phyloP scores from a whole-genome alignment of 257 asterid genomes.

The Ilex aquifolium region DNA sequence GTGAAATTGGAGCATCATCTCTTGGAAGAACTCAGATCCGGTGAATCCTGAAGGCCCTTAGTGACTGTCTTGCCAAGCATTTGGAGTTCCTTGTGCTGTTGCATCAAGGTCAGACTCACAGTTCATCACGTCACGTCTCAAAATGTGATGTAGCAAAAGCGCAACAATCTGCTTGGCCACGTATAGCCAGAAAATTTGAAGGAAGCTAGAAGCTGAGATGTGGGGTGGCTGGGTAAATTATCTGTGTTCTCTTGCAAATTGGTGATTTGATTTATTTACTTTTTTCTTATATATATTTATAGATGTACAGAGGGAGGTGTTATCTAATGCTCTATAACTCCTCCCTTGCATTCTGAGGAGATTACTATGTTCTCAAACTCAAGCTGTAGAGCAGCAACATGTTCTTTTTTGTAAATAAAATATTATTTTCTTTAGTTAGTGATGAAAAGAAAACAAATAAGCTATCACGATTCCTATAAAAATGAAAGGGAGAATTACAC shows the following conservation, averaged over 20 bases:
- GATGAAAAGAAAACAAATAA: no score
- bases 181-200: neutral
- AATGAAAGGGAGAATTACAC: no score
- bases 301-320: constrained; percentile 47
- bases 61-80: neutral
- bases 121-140: neutral
- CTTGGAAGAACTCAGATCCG: constrained; percentile 88
- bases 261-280: constrained; percentile 11
- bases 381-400: no score
- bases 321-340: constrained; percentile 34
- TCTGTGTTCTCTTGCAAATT: constrained; percentile 10
- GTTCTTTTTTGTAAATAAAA: no score
- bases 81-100: constrained; percentile 1
- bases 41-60: constrained; percentile 21
- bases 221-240: constrained; percentile 3
- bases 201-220: neutral
- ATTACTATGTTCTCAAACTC: neutral
- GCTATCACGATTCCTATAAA: no score
- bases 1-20: constrained; percentile 88
- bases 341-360: constrained; percentile 28
- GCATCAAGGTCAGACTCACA: neutral
- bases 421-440: no score
- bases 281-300: neutral
- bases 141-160: neutral
- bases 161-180: neutral